A percentile compares a stretch with the other conserved stretches of the same genome.
Evolutionary conservation across 805 yeast genomes (phyloP).

Genomic region (Millerozyma acaciae): DNA sequence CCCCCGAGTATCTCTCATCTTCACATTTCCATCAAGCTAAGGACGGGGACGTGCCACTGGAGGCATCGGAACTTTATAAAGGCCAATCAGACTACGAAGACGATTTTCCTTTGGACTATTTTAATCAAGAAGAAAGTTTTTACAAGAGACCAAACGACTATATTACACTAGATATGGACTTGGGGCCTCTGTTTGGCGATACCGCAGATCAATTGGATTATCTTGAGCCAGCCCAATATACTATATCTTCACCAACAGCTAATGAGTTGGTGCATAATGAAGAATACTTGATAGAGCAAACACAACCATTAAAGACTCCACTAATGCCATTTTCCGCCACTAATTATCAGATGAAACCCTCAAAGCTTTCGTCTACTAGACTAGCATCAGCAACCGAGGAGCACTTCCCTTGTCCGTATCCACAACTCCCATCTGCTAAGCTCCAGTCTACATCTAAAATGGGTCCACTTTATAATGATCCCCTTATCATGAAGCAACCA

Average conservation of each 20-base stretch:
- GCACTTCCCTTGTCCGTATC: constrained; percentile 13
- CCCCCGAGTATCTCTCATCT: constrained; percentile 14
- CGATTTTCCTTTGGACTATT: constrained; percentile 70
- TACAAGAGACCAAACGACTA: constrained; percentile 15
- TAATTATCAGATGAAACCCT: constrained; percentile 8
- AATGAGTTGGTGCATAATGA: constrained; percentile 40
- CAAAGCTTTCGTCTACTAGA: constrained; percentile 6
- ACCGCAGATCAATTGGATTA: constrained; percentile 16
- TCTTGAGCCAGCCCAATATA: constrained; percentile 8
- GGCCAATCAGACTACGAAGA: constrained; percentile 43
- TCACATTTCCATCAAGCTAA: constrained; percentile 4
- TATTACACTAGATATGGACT: constrained; percentile 19
- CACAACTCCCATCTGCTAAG: constrained; percentile 20
- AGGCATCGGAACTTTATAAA: constrained; percentile 12
- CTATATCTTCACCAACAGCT: constrained; percentile 13
- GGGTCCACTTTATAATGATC: constrained; percentile 12
- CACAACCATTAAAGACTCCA: constrained; percentile 42
- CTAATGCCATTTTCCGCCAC: constrained; percentile 10
- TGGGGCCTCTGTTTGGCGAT: constrained; percentile 5
- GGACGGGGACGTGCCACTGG: neutral
- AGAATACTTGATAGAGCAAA: constrained; percentile 49
- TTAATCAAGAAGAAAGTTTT: constrained; percentile 33
- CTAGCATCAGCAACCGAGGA: constrained; percentile 16
- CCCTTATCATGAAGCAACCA: neutral
- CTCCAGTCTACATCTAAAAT: no score